Evolutionary conservation across 371 early-diverging fungal genomes (phyloP), one percentile per base, ranked within the genome.

Genomic region (Rhizomucor pusillus): DNA sequence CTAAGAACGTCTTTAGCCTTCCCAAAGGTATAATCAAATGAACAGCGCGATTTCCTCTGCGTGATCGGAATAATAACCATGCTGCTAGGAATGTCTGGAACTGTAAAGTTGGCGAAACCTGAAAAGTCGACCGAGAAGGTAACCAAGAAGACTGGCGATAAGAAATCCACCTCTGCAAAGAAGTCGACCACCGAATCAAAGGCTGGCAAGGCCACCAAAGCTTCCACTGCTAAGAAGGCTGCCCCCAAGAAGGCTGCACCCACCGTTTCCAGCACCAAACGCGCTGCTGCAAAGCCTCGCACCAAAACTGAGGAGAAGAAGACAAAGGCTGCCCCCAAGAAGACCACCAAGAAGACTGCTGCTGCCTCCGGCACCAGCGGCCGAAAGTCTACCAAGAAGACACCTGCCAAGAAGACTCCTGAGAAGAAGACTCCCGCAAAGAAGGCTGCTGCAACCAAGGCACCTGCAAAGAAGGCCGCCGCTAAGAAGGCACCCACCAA

Each of bases 61-160:
- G 7, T 59, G 43, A 45, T 35, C 20, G 23, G 5, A 47, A 47
- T 41, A 18, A 41, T 41, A 41, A 41, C 43, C n/a, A 37, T 11
- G 34, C 20, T 43, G 3, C 19, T 45, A 73, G 79, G 79, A 56
- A 73, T 79, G 59, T 80, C 79, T 56, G 88, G 89, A 45, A 80
- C 86, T 43, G 76, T 88, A 57, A 90, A 89, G 75, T 69, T 91
- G 50, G 81, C 72, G 59, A 88, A 86, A 75, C 65, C 77, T 59
- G 79, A 78, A 54, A 67, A 72, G 57, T 61, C 45, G 16, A 51
- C 43, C 20, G 54, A 53, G 22, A 29, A 45, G 44, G 22, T 20
- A 34, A 23, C 11, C 50, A 10, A 33, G 58, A 19, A 19, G 9
- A 24, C 47, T 66, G 65, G 29, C 7, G 60, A 66, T 29, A 74